Percentiles rank a stretch among this genome's conserved stretches.
These are phyloP conservation scores for Parasitella parasitica DNA, from an alignment of 371 early-diverging fungal genomes.

Conservation along the genomic window DNA sequence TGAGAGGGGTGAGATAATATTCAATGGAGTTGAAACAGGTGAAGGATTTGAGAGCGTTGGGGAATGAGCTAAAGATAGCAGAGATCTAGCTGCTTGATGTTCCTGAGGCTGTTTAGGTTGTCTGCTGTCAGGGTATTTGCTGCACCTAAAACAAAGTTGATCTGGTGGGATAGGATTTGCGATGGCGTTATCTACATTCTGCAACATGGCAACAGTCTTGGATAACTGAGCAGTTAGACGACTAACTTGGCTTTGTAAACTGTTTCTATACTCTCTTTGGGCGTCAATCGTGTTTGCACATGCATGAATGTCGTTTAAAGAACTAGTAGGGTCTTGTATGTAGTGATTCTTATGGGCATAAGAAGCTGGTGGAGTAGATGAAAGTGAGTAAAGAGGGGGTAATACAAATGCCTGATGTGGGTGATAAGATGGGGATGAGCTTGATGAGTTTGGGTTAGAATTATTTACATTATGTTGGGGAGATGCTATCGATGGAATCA, in stretches of 20 bases:
- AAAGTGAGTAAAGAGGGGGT: constrained; percentile 19
- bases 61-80: constrained; percentile 17
- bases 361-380: not conserved
- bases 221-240: constrained; percentile 52
- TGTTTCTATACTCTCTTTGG: constrained; percentile 51
- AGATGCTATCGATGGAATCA: not conserved
- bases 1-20: not conserved
- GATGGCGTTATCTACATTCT: constrained; percentile 50
- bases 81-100: constrained; percentile 23
- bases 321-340: not conserved
- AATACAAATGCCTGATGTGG: constrained; percentile 11
- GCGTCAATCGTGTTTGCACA: constrained; percentile 39
- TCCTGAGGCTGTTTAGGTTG: constrained; percentile 8
- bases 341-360: not conserved
- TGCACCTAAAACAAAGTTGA: constrained; percentile 15
- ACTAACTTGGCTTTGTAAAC: constrained; percentile 57
- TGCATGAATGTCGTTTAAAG: constrained; percentile 11
- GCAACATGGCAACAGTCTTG: constrained; percentile 51
- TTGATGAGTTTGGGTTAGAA: not conserved
- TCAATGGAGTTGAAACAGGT: not conserved
- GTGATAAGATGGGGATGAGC: not conserved
- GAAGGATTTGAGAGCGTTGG: constrained; percentile 1
- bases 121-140: not conserved
- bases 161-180: constrained; percentile 16
- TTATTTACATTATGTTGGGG: not conserved